Conservation (phyloP, 2,329 filamentous ascomycete genomes). For the Juglanconis juglandina region DNA sequence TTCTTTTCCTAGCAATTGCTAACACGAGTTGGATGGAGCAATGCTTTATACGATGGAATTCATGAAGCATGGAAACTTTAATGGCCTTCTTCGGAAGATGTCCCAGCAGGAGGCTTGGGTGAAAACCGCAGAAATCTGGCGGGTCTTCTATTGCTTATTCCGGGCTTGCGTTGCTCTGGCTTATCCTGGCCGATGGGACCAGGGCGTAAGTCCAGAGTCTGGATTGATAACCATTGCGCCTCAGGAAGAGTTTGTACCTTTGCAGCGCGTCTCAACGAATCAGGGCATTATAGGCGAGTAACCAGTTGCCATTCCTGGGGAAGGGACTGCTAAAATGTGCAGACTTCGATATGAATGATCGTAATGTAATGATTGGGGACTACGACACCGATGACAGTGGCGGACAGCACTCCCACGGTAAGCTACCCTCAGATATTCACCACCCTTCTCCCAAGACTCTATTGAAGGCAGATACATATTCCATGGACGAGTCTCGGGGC, state of each 20-base stretch:
- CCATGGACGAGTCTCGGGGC: too few relatives aligned
- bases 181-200: not conserved
- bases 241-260: not conserved
- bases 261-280: not conserved
- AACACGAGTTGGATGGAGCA: not conserved
- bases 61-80: slow-evolving; percentile 6
- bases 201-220: not conserved
- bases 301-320: too few relatives aligned
- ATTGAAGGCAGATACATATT: too few relatives aligned
- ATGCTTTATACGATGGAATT: slow-evolving; percentile 4
- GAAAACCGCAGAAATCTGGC: not conserved
- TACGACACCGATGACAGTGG: not conserved
- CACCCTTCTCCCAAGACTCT: too few relatives aligned
- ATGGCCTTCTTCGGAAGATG: slow-evolving; percentile 6
- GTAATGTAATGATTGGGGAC: slow-evolving; percentile 7
- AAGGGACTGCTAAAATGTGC: too few relatives aligned
- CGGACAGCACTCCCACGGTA: not conserved
- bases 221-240: not conserved
- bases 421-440: too few relatives aligned
- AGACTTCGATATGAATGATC: slow-evolving; percentile 10
- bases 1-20: too few relatives aligned
- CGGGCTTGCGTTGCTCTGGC: slow-evolving; percentile 6
- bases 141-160: slow-evolving; percentile 3
- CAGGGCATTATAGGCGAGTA: not conserved
- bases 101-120: not conserved